Evolutionary conservation across 129 eudicot genomes (phyloP).

Genomic region (Escallonia herrerae): DNA sequence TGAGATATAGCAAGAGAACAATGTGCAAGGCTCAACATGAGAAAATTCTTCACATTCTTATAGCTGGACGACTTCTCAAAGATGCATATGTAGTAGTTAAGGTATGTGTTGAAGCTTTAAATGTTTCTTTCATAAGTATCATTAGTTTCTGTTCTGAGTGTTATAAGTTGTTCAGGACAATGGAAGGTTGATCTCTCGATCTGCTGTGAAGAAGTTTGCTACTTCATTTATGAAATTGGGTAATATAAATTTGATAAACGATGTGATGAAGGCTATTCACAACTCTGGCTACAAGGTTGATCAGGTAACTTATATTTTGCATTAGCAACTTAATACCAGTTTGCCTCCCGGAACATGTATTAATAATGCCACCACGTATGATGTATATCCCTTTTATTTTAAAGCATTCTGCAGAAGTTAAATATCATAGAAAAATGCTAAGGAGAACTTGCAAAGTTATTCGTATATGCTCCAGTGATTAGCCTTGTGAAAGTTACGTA

Average conservation of each 20-base stretch:
- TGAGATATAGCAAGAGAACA: conserved; percentile 70
- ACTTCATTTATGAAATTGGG: conserved; percentile 59
- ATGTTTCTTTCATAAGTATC: conserved; percentile 6
- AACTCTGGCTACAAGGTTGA: conserved; percentile 62
- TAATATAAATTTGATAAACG: conserved; percentile 74
- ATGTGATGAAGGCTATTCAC: conserved; percentile 76
- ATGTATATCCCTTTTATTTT: no score
- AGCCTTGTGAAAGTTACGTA: no score
- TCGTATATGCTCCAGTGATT: no score
- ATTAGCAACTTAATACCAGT: background rate
- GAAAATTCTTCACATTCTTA: conserved; percentile 54
- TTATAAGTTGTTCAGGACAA: conserved; percentile 47
- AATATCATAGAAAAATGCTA: no score
- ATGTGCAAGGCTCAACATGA: conserved; percentile 65
- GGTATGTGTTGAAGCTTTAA: conserved; percentile 26
- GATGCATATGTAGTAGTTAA: conserved; percentile 85
- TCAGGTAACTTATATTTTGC: conserved; percentile 42
- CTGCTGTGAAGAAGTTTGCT: conserved; percentile 72
- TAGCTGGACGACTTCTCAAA: conserved; percentile 66
- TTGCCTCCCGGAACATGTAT: no score
- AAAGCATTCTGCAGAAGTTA: no score
- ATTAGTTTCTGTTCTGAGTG: conserved; percentile 3
- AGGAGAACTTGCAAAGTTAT: no score
- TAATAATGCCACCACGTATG: no score
- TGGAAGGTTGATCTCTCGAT: conserved; percentile 45